Evolutionary conservation across 345 rosid genomes (phyloP).

Genomic region (Theobroma cacao): DNA sequence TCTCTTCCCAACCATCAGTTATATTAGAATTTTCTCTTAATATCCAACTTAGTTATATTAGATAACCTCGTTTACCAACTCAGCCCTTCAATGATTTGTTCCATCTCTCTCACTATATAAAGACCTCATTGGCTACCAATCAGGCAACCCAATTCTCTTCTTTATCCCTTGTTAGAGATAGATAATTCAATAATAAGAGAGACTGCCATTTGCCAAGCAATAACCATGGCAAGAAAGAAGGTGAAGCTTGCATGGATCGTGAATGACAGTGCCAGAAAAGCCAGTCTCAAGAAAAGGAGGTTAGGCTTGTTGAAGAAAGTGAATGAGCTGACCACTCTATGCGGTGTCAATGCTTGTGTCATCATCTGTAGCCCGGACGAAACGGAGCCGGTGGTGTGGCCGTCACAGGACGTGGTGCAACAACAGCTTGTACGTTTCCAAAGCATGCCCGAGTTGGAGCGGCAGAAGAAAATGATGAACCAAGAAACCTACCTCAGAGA

Average conservation of each 20-base stretch:
- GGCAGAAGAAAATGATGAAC: conserved; percentile 29
- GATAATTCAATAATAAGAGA: background rate
- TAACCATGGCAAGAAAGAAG: conserved; percentile 48
- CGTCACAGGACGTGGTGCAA: conserved; percentile 19
- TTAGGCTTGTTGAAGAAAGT: conserved; percentile 46
- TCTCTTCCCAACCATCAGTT: conserved; percentile 11
- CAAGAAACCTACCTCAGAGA: conserved; percentile 33
- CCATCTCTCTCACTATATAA: background rate
- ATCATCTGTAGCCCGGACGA: conserved; percentile 41
- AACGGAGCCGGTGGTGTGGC: conserved; percentile 36
- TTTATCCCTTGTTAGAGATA: background rate
- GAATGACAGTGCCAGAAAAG: conserved; percentile 37
- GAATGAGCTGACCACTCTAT: conserved; percentile 38
- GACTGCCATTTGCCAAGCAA: background rate
- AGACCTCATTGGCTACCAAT: no score
- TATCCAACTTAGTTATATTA: background rate
- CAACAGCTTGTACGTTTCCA: conserved; percentile 18
- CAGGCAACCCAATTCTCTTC: background rate
- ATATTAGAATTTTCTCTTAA: no score
- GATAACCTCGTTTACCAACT: background rate
- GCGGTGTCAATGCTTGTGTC: conserved; percentile 33
- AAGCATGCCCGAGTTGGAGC: conserved; percentile 26
- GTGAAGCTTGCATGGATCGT: conserved; percentile 38
- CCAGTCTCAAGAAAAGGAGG: conserved; percentile 45
- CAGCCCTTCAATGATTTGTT: background rate